Evolutionary conservation across 176 grass and related monocot genomes (phyloP).

Genomic region (Neostapfia colusana): DNA sequence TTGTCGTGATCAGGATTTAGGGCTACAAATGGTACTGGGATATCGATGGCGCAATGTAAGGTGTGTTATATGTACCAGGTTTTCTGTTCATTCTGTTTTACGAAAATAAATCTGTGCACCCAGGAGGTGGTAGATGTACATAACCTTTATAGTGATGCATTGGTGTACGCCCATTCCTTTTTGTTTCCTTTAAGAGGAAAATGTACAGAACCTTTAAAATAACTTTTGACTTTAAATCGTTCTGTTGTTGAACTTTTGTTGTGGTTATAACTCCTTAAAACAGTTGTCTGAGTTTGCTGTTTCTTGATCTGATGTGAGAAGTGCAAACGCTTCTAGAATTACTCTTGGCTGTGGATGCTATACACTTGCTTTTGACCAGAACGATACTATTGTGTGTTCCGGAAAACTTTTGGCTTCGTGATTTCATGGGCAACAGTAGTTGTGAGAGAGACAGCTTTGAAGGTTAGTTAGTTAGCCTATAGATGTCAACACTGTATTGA

Average conservation of each 20-base stretch:
- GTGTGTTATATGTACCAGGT: neutral
- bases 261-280: neutral
- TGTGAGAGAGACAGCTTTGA: neutral
- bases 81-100: neutral
- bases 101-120: conserved; percentile 23
- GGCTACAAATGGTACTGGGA: neutral
- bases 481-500: neutral
- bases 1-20: neutral
- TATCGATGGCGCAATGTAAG: neutral
- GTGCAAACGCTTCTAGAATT: neutral
- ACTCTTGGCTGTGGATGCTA: neutral
- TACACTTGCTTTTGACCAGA: neutral
- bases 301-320: neutral
- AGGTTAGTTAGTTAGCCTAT: neutral
- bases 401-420: neutral
- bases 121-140: conserved; percentile 2
- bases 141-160: neutral
- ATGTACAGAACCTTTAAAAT: no score
- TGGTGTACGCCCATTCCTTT: neutral
- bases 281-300: neutral
- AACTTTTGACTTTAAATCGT: neutral
- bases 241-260: neutral
- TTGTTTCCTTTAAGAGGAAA: conserved; percentile 29
- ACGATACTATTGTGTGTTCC: neutral
- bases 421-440: neutral